A percentile compares a stretch with the other conserved stretches of the same genome.
Evolutionary conservation across 2,329 filamentous ascomycete genomes (phyloP).

Genomic region (Conoideocrella luteorostrata): DNA sequence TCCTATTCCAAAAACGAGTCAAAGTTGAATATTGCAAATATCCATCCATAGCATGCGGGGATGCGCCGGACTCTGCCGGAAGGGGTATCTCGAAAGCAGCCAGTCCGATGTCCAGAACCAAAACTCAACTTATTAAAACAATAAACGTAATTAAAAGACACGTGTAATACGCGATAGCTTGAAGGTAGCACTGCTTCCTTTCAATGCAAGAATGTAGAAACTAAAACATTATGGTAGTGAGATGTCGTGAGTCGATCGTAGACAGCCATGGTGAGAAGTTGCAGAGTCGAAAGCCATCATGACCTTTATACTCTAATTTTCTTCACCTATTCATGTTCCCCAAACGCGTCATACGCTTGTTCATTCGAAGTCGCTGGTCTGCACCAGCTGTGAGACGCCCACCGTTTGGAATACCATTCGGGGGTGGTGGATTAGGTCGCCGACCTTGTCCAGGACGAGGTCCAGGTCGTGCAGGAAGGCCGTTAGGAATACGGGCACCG

Average conservation of each 20-base stretch:
- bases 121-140: background rate
- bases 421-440: background rate
- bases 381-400: constrained; percentile 12
- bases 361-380: constrained; percentile 39
- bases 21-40: background rate
- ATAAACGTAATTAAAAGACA: background rate
- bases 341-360: constrained; percentile 56
- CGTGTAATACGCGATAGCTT: background rate
- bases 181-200: background rate
- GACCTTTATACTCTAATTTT: too few species aligned
- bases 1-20: background rate
- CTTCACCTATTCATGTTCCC: constrained; percentile 29
- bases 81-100: background rate
- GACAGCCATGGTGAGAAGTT: too few species aligned
- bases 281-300: too few species aligned
- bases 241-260: too few species aligned
- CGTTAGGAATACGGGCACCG: constrained; percentile 17
- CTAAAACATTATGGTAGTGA: too few species aligned
- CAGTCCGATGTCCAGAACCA: background rate
- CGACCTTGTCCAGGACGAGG: constrained; percentile 11
- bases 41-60: background rate
- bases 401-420: constrained; percentile 8
- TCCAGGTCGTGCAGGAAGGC: constrained; percentile 14
- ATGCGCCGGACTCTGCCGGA: background rate
- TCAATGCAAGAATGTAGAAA: too few species aligned